These are phyloP conservation scores for Xylariaceae sp. DNA, from an alignment of 2,329 filamentous ascomycete genomes.

Conservation along the genomic window DNA sequence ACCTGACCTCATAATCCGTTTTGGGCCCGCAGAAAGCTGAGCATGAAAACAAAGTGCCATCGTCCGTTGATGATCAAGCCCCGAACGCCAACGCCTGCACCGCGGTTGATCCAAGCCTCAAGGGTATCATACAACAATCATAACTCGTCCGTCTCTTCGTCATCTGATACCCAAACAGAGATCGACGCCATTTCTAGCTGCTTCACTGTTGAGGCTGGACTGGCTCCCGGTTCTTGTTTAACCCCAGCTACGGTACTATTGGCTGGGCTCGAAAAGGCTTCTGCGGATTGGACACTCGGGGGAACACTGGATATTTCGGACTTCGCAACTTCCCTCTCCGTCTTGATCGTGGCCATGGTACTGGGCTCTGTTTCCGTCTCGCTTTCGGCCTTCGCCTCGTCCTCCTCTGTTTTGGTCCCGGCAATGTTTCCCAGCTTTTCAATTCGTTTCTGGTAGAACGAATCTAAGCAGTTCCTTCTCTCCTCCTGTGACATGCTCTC, in stretches of 20 bases:
- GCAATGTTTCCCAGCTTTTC: slow-evolving; percentile 42
- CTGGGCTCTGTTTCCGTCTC: slow-evolving; percentile 3
- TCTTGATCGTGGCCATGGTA: slow-evolving; percentile 3
- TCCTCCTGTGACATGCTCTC: slow-evolving; percentile 87
- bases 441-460: slow-evolving; percentile 72
- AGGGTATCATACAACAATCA: slow-evolving; percentile 9
- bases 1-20: too few relatives aligned
- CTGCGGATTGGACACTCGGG: neutral
- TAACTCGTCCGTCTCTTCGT: slow-evolving; percentile 30
- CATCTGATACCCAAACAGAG: slow-evolving; percentile 27
- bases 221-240: slow-evolving; percentile 12
- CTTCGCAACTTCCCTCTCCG: neutral
- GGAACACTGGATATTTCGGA: too few relatives aligned
- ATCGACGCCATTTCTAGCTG: slow-evolving; percentile 15
- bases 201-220: slow-evolving; percentile 8
- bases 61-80: too few relatives aligned
- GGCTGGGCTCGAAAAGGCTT: neutral
- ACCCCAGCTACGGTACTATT: slow-evolving; percentile 8
- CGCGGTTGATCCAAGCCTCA: too few relatives aligned
- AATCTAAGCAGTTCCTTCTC: slow-evolving; percentile 72
- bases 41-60: too few relatives aligned
- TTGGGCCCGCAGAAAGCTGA: too few relatives aligned
- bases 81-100: too few relatives aligned
- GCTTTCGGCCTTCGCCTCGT: neutral
- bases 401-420: slow-evolving; percentile 17